Evolutionary conservation across 257 asterid genomes (phyloP).

Genomic region (Nicotiana tomentosiformis): DNA sequence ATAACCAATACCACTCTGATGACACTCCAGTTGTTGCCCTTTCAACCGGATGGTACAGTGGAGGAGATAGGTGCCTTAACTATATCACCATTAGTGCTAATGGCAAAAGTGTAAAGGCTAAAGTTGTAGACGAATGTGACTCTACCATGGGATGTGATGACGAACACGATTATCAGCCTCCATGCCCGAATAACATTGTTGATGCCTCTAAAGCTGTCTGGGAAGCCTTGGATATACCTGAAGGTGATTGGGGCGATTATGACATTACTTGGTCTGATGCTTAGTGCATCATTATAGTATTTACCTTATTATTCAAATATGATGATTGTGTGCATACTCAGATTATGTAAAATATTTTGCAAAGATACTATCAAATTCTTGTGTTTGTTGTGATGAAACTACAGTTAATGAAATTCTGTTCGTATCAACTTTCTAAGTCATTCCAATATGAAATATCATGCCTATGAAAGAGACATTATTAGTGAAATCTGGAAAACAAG

Average conservation of each 20-base stretch:
- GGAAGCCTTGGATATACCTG: slow-evolving; percentile 32
- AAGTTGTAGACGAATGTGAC: slow-evolving; percentile 46
- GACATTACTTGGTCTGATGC: slow-evolving; percentile 39
- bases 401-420: background rate
- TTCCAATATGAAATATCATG: background rate
- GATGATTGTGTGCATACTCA: background rate
- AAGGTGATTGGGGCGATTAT: slow-evolving; percentile 27
- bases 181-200: slow-evolving; percentile 42
- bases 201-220: slow-evolving; percentile 45
- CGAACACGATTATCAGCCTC: slow-evolving; percentile 43
- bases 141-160: slow-evolving; percentile 42
- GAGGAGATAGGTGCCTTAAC: slow-evolving; percentile 25
- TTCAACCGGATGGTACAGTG: slow-evolving; percentile 42
- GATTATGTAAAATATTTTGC: background rate
- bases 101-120: slow-evolving; percentile 30
- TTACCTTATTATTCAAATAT: background rate
- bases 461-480: background rate
- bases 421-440: background rate
- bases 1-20: slow-evolving; percentile 33
- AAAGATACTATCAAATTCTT: background rate
- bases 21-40: slow-evolving; percentile 32
- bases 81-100: slow-evolving; percentile 21
- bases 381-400: background rate
- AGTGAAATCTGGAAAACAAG: background rate
- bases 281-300: background rate